Evolutionary conservation across 2,329 filamentous ascomycete genomes (phyloP).

Genomic region (Paracorniculantispora psalliotae): DNA sequence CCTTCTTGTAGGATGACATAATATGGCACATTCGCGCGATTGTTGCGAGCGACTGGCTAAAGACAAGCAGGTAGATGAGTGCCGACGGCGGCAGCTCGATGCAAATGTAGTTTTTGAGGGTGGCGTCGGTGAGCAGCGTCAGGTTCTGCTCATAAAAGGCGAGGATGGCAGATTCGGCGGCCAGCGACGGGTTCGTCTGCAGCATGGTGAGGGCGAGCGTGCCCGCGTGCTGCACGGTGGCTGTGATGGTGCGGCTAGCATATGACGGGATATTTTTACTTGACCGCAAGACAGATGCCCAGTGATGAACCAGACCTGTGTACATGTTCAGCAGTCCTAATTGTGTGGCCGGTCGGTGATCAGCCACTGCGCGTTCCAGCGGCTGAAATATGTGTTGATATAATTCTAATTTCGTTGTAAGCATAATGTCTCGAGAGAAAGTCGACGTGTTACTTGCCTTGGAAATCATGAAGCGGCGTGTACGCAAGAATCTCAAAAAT

Average conservation of each 20-base stretch:
- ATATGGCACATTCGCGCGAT: constrained; percentile 66
- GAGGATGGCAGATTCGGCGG: constrained; percentile 53
- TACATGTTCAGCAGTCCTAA: constrained; percentile 62
- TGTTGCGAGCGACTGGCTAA: constrained; percentile 57
- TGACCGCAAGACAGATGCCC: constrained; percentile 44
- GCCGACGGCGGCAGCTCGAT: constrained; percentile 64
- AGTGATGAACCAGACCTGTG: constrained; percentile 58
- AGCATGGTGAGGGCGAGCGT: constrained; percentile 54
- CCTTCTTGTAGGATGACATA: constrained; percentile 66
- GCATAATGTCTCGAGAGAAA: constrained; percentile 21
- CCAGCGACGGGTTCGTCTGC: constrained; percentile 43
- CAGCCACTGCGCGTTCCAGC: constrained; percentile 47
- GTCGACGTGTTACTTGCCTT: constrained; percentile 36
- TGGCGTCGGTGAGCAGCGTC: constrained; percentile 47
- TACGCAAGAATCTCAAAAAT: constrained; percentile 57
- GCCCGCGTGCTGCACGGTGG: constrained; percentile 46
- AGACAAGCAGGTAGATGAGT: constrained; percentile 67
- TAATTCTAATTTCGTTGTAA: constrained; percentile 38
- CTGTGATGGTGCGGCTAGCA: constrained; percentile 33
- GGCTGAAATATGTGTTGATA: constrained; percentile 43
- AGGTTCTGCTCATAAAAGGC: constrained; percentile 65
- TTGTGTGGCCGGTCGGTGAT: constrained; percentile 48
- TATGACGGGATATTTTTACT: constrained; percentile 30
- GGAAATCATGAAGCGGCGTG: constrained; percentile 49
- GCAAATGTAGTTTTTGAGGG: constrained; percentile 50